Percentiles rank a stretch among this genome's conserved stretches.
Conservation (phyloP, 2,329 filamentous ascomycete genomes). For the Aureobasidium sp. region DNA sequence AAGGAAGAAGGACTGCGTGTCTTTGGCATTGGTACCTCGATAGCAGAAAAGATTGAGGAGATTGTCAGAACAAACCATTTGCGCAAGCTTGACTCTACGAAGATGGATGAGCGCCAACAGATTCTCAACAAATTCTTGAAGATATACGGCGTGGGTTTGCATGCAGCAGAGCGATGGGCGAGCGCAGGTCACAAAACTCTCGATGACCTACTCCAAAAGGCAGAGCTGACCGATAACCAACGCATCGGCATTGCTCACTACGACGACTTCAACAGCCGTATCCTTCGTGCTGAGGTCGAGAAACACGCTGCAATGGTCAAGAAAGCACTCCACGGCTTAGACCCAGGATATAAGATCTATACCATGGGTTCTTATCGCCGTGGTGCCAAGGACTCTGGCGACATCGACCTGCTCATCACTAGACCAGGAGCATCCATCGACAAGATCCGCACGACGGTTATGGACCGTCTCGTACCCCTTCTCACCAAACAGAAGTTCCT, state of each 20-base stretch:
- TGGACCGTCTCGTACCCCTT: slow-evolving; percentile 55
- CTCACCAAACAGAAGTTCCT: slow-evolving; percentile 61
- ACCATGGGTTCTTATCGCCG: slow-evolving; percentile 81
- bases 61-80: slow-evolving; percentile 70
- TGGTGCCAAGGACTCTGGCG: slow-evolving; percentile 65
- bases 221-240: slow-evolving; percentile 62
- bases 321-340: slow-evolving; percentile 51
- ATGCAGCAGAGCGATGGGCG: slow-evolving; percentile 69
- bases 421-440: slow-evolving; percentile 52
- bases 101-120: slow-evolving; percentile 58
- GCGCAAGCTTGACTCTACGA: slow-evolving; percentile 63
- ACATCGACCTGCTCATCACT: slow-evolving; percentile 81
- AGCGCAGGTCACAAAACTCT: slow-evolving; percentile 67
- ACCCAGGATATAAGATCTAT: slow-evolving; percentile 60
- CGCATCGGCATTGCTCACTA: slow-evolving; percentile 71
- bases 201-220: slow-evolving; percentile 58
- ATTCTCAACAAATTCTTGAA: slow-evolving; percentile 63
- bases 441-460: slow-evolving; percentile 55
- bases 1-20: slow-evolving; percentile 62
- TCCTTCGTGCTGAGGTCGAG: slow-evolving; percentile 69
- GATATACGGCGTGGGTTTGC: slow-evolving; percentile 70
- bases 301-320: slow-evolving; percentile 61
- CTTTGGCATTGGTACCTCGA: slow-evolving; percentile 60
- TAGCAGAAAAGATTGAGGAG: slow-evolving; percentile 84
- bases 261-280: slow-evolving; percentile 68